Evolutionary conservation across 352 stramenopile species (phyloP).

Genomic region (Globisporangium echinulatum): DNA sequence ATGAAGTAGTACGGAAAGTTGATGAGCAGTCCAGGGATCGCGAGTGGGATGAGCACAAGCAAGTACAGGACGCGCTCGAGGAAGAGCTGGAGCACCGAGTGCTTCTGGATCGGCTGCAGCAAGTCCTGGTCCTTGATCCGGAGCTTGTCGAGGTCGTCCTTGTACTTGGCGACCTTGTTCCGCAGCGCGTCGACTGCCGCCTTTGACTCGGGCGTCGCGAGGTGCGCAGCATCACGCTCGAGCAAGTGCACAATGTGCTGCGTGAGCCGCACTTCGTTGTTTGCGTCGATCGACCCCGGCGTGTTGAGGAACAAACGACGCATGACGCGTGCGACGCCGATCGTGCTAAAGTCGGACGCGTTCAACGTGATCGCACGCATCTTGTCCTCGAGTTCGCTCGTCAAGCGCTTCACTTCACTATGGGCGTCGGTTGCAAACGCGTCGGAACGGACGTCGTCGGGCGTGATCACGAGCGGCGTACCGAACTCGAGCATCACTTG

Average conservation of each 20-base stretch:
- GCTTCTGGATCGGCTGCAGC: constrained; percentile 33
- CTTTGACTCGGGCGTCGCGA: constrained; percentile 25
- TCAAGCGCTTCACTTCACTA: constrained; percentile 37
- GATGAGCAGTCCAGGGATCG: constrained; percentile 54
- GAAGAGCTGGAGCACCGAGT: constrained; percentile 56
- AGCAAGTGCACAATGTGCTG: constrained; percentile 76
- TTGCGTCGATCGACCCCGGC: constrained; percentile 50
- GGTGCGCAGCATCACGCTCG: constrained; percentile 21
- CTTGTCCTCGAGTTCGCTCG: constrained; percentile 23
- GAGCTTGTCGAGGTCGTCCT: constrained; percentile 44
- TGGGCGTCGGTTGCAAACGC: constrained; percentile 28
- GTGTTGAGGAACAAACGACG: constrained; percentile 63
- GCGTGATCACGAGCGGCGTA: constrained; percentile 42
- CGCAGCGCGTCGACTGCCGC: constrained; percentile 27
- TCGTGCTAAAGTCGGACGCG: constrained; percentile 57
- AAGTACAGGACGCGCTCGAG: constrained; percentile 62
- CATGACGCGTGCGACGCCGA: constrained; percentile 54
- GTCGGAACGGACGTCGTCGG: constrained; percentile 23
- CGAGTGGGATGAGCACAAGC: constrained; percentile 61
- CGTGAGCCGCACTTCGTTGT: constrained; percentile 68
- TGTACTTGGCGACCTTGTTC: constrained; percentile 56
- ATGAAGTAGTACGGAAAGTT: constrained; percentile 81
- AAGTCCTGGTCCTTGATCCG: constrained; percentile 71
- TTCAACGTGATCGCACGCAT: constrained; percentile 58
- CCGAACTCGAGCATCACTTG: constrained; percentile 72